Evolutionary conservation across 768 basidiomycete genomes (phyloP).

Genomic region (Termitomyces sp.): DNA sequence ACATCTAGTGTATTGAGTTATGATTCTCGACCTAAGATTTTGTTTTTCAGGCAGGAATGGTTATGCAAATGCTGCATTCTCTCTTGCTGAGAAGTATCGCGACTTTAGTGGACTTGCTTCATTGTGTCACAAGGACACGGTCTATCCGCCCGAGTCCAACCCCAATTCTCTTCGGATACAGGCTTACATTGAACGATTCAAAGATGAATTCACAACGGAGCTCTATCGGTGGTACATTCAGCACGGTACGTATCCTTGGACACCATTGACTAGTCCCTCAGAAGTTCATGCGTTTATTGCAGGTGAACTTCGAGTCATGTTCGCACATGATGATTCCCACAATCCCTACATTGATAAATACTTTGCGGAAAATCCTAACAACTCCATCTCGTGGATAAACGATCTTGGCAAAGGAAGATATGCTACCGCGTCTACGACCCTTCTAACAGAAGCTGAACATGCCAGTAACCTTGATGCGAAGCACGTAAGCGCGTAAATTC

Average conservation of each 20-base stretch:
- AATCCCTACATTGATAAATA: constrained; percentile 66
- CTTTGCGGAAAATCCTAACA: constrained; percentile 57
- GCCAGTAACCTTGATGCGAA: constrained; percentile 63
- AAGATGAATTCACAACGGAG: constrained; percentile 81
- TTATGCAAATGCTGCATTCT: constrained; percentile 67
- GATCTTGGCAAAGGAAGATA: constrained; percentile 71
- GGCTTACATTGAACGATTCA: constrained; percentile 72
- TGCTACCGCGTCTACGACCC: constrained; percentile 57
- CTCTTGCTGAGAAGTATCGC: constrained; percentile 79
- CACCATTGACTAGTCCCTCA: not conserved
- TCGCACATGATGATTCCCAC: constrained; percentile 69
- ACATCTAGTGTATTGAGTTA: not conserved
- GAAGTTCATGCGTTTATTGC: constrained; percentile 3
- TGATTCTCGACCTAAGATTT: not conserved
- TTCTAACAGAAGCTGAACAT: constrained; percentile 57
- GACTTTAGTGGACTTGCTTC: constrained; percentile 86
- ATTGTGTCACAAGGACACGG: constrained; percentile 68
- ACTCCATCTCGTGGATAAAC: constrained; percentile 82
- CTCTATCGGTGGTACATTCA: constrained; percentile 94
- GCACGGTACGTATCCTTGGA: constrained; percentile 51
- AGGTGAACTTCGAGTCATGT: constrained; percentile 83
- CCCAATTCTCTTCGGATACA: constrained; percentile 61
- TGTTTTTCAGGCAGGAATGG: constrained; percentile 55
- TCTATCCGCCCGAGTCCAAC: constrained; percentile 63
- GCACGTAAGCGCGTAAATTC: constrained; percentile 55